Conservation (phyloP, 805 yeast species). For the Metschnikowia cerradonensis region DNA sequence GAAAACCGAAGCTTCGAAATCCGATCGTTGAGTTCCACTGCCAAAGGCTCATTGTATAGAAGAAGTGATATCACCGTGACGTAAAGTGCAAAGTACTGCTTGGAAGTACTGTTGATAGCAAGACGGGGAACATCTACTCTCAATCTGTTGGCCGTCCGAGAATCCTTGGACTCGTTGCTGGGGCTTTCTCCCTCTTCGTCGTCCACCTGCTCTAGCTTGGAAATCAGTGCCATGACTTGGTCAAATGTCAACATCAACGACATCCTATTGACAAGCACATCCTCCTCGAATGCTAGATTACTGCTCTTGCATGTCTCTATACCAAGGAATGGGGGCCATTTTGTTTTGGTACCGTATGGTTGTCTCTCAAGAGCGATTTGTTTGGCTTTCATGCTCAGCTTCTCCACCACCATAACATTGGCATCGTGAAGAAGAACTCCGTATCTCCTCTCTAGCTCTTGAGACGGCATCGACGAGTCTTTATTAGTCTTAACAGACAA, state of each 20-base stretch:
- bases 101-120: conserved; percentile 63
- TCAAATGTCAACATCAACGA: conserved; percentile 61
- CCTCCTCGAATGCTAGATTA: conserved; percentile 39
- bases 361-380: conserved; percentile 42
- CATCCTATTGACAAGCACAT: conserved; percentile 59
- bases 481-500: conserved; percentile 54
- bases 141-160: conserved; percentile 32
- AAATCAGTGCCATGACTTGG: conserved; percentile 28
- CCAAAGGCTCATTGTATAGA: conserved; percentile 70
- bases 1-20: conserved; percentile 65
- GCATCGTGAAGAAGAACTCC: conserved; percentile 70
- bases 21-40: conserved; percentile 51
- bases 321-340: conserved; percentile 93
- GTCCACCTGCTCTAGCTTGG: conserved; percentile 12
- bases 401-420: conserved; percentile 63
- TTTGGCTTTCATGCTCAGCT: conserved; percentile 34
- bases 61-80: conserved; percentile 59
- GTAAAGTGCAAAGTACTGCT: conserved; percentile 66
- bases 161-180: conserved; percentile 3
- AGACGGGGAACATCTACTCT: conserved; percentile 68
- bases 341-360: conserved; percentile 57
- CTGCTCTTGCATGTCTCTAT: conserved; percentile 59
- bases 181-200: neutral
- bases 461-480: conserved; percentile 25
- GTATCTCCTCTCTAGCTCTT: conserved; percentile 54